phyloP scores from a whole-genome alignment of 2,329 filamentous ascomycete genomes.

The Diaporthe eres region DNA sequence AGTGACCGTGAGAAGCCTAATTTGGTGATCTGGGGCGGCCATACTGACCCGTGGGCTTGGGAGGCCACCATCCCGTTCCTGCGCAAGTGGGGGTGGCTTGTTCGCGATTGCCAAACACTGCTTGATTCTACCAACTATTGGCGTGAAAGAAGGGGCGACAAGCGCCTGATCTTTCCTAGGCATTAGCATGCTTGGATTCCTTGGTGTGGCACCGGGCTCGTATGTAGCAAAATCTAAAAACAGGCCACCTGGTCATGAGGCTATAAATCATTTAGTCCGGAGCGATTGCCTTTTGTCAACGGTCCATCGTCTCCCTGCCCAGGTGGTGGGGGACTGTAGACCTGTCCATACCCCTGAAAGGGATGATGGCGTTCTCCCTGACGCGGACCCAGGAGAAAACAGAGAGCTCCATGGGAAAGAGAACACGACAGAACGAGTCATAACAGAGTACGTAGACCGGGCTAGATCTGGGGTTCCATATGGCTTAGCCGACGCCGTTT shows the following conservation, averaged over 20 bases:
- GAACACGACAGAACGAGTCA: background rate
- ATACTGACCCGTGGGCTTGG: conserved; percentile 10
- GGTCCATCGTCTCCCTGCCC: background rate
- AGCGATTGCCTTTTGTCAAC: too few species aligned
- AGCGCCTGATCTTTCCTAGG: background rate
- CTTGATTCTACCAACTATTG: conserved; percentile 25
- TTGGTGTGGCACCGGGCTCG: background rate
- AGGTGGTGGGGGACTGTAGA: background rate
- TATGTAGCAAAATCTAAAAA: background rate
- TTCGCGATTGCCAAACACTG: conserved; percentile 13
- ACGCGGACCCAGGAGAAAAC: background rate
- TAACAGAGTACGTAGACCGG: background rate
- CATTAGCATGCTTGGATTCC: background rate
- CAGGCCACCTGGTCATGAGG: too few species aligned
- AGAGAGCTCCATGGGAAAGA: background rate
- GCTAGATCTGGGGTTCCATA: background rate
- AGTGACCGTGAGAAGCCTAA: background rate
- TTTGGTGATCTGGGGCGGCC: conserved; percentile 8
- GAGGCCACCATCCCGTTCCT: conserved; percentile 17
- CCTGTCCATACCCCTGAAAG: background rate
- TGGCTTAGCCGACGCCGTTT: background rate
- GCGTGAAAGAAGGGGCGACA: background rate
- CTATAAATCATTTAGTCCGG: too few species aligned
- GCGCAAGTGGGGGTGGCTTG: conserved; percentile 24
- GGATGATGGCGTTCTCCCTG: background rate